These are phyloP conservation scores for Metschnikowia continentalis DNA, from an alignment of 805 yeast genomes.

Conservation along the genomic window DNA sequence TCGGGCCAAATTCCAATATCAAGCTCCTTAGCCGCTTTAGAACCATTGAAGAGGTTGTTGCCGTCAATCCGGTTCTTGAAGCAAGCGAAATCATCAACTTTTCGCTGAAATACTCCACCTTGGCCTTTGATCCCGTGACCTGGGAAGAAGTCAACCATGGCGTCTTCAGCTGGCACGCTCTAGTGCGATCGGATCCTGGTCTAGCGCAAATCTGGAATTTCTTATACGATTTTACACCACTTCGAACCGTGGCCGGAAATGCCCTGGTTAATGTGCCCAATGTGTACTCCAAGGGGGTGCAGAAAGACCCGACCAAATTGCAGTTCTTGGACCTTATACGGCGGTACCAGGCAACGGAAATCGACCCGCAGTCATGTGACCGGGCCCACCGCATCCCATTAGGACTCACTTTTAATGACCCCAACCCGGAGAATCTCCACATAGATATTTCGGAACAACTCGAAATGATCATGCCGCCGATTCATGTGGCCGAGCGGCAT, in stretches of 20 bases:
- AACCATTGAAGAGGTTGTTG: slow-evolving; percentile 5
- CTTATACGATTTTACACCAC: slow-evolving; percentile 7
- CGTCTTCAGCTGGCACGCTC: slow-evolving; percentile 15
- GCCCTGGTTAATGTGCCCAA: slow-evolving; percentile 1
- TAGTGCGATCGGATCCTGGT: slow-evolving; percentile 17
- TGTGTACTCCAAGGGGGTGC: slow-evolving; percentile 2
- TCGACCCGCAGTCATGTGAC: slow-evolving; percentile 2
- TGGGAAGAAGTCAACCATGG: slow-evolving; percentile 16
- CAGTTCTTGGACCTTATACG: slow-evolving; percentile 12
- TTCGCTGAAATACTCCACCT: slow-evolving; percentile 8
- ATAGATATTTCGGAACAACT: slow-evolving; percentile 8
- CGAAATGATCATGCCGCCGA: slow-evolving; percentile 13
- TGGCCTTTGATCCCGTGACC: slow-evolving; percentile 11
- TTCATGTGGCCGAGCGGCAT: slow-evolving; percentile 10
- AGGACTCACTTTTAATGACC: slow-evolving; percentile 15
- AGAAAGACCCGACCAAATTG: slow-evolving; percentile 4
- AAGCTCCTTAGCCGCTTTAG: slow-evolving; percentile 4
- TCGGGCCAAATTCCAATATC: slow-evolving; percentile 9
- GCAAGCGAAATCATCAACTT: slow-evolving; percentile 9
- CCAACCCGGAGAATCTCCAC: slow-evolving; percentile 7
- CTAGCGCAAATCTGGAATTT: slow-evolving; percentile 15
- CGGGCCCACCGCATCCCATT: slow-evolving; percentile 6
- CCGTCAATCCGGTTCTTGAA: slow-evolving; percentile 13
- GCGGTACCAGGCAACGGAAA: slow-evolving; percentile 7
- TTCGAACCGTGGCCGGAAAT: not conserved